Evolutionary conservation across 1,284 basidiomycete species (phyloP).

Genomic region (Entoloma clypeatum): DNA sequence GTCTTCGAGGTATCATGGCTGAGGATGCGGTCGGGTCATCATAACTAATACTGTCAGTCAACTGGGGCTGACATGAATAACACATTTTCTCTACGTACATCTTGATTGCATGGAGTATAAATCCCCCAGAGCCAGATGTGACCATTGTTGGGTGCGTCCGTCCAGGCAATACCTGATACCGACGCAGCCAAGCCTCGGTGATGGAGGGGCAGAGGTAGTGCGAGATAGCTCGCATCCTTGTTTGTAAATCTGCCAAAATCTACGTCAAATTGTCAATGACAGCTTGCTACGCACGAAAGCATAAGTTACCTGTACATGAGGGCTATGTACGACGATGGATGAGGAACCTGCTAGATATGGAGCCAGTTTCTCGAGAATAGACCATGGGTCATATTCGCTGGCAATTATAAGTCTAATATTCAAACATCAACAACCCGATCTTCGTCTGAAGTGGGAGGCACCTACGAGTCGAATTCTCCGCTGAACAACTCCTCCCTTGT

Average conservation of each 20-base stretch:
- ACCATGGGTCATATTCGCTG: constrained; percentile 83
- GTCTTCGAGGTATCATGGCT: constrained; percentile 30
- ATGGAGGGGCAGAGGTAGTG: constrained; percentile 78
- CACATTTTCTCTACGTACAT: constrained; percentile 52
- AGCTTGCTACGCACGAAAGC: neutral
- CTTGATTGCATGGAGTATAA: constrained; percentile 80
- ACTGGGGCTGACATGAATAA: constrained; percentile 1
- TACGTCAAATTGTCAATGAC: constrained; percentile 23
- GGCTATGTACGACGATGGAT: constrained; percentile 84
- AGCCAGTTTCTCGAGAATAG: constrained; percentile 72
- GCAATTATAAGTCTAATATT: constrained; percentile 70
- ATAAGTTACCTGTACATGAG: constrained; percentile 66
- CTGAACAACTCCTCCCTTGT: constrained; percentile 80
- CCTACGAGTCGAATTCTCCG: constrained; percentile 85
- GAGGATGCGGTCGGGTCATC: constrained; percentile 64
- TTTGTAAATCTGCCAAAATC: constrained; percentile 76
- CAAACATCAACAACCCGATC: neutral
- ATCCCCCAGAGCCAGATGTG: constrained; percentile 87
- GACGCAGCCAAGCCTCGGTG: constrained; percentile 86
- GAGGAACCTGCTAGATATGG: constrained; percentile 84
- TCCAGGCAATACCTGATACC: constrained; percentile 91
- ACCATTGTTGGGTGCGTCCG: constrained; percentile 96
- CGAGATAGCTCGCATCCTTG: constrained; percentile 62
- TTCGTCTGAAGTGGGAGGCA: neutral
- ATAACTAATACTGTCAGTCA: constrained; percentile 40